These are phyloP conservation scores for Pseudogymnoascus sp. DNA, from an alignment of 2,329 filamentous ascomycete genomes.

Conservation along the genomic window DNA sequence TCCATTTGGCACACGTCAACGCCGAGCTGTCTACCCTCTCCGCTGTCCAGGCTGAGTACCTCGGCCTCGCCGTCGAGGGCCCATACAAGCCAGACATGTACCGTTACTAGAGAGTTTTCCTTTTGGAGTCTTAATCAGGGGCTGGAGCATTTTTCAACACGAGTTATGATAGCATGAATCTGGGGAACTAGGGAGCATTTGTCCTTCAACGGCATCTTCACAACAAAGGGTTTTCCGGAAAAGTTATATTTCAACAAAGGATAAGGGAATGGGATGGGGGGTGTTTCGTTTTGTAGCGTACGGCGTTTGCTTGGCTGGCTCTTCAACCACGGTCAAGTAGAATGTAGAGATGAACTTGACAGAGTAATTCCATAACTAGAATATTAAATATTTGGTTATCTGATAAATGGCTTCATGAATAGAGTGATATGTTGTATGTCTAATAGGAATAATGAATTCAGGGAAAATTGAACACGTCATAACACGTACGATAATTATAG, in stretches of 20 bases:
- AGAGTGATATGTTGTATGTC: not conserved
- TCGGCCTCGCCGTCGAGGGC: constrained; percentile 75
- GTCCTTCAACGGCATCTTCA: constrained; percentile 55
- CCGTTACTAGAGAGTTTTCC: constrained; percentile 28
- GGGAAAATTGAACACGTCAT: not conserved
- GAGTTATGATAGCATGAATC: constrained; percentile 39
- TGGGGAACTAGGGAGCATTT: constrained; percentile 28
- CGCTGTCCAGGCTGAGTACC: constrained; percentile 86
- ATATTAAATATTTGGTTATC: constrained; percentile 1
- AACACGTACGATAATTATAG: not conserved
- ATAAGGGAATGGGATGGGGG: constrained; percentile 12
- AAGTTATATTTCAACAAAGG: constrained; percentile 30
- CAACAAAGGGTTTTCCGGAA: constrained; percentile 22
- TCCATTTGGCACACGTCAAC: constrained; percentile 90
- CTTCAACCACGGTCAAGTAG: constrained; percentile 34
- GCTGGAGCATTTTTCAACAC: constrained; percentile 29
- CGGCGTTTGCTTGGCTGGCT: constrained; percentile 31
- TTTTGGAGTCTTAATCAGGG: constrained; percentile 19
- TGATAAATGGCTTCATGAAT: not conserved
- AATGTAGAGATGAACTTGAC: constrained; percentile 17
- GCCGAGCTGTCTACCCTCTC: constrained; percentile 86
- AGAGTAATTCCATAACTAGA: constrained; percentile 7
- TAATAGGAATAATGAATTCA: not conserved
- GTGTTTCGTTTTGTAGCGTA: constrained; percentile 26
- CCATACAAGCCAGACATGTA: constrained; percentile 91